Evolutionary conservation across 495 filamentous ascomycete genomes (phyloP).

Genomic region (Trichoderma virens): DNA sequence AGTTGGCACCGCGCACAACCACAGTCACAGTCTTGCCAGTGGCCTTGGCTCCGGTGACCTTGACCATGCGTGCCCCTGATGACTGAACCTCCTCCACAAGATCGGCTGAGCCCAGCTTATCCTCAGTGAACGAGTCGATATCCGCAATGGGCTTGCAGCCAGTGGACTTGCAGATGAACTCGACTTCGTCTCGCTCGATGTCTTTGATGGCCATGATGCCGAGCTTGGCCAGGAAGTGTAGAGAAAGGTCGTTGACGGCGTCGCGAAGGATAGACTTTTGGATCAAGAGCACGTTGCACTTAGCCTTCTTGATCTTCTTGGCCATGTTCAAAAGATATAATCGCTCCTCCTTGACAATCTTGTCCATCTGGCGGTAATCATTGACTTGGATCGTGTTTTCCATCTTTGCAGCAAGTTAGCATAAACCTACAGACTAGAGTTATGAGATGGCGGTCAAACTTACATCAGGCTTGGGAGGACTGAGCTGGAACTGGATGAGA

Average conservation of each 20-base stretch:
- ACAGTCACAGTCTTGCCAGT: slow-evolving; percentile 85
- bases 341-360: slow-evolving; percentile 98
- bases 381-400: slow-evolving; percentile 98
- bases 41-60: slow-evolving; percentile 82
- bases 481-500: slow-evolving; percentile 96
- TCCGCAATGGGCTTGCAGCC: slow-evolving; percentile 99
- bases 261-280: slow-evolving; percentile 98
- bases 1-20: slow-evolving; percentile 89
- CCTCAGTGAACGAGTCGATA: slow-evolving; percentile 96
- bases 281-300: slow-evolving; percentile 97
- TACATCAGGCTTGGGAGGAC: slow-evolving; percentile 95
- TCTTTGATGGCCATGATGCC: slow-evolving; percentile 95
- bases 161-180: slow-evolving; percentile 96
- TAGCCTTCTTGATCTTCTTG: slow-evolving; percentile 99
- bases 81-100: slow-evolving; percentile 87
- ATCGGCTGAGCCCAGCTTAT: slow-evolving; percentile 95
- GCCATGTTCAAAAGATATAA: slow-evolving; percentile 96
- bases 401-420: slow-evolving; percentile 54
- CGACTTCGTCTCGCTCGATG: slow-evolving; percentile 95
- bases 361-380: slow-evolving; percentile 99
- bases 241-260: slow-evolving; percentile 91
- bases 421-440: not conserved
- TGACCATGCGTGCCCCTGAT: slow-evolving; percentile 83
- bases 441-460: slow-evolving; percentile 21
- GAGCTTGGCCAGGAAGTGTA: slow-evolving; percentile 95